phyloP scores from a whole-genome alignment of 352 stramenopile species.

The Globisporangium okanoganense region DNA sequence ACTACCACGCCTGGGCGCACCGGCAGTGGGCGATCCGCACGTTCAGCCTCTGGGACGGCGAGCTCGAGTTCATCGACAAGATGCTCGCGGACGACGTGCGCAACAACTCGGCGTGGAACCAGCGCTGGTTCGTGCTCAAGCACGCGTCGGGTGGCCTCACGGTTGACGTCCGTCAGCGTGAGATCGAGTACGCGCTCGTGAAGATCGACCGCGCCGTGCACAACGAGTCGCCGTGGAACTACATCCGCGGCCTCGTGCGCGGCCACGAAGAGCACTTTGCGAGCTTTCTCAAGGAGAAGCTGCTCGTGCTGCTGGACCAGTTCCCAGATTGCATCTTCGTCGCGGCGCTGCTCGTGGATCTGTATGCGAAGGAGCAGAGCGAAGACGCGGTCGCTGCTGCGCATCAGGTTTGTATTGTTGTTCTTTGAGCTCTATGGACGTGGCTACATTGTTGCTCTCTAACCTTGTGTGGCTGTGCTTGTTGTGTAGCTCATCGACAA shows the following conservation, averaged over 20 bases:
- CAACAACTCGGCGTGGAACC: constrained; percentile 96
- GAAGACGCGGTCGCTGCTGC: constrained; percentile 35
- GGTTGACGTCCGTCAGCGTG: constrained; percentile 35
- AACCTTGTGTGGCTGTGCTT: background rate
- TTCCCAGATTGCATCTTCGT: constrained; percentile 67
- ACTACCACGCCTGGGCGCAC: constrained; percentile 99
- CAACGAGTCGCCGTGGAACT: constrained; percentile 93
- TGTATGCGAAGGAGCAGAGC: constrained; percentile 52
- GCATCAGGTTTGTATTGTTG: constrained; percentile 22
- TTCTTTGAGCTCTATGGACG: background rate
- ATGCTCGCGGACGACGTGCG: constrained; percentile 91
- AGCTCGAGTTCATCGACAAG: constrained; percentile 89
- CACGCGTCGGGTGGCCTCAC: constrained; percentile 36
- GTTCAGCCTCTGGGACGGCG: constrained; percentile 87
- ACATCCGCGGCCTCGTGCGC: constrained; percentile 68
- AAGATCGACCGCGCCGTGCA: constrained; percentile 71
- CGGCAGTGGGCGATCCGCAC: constrained; percentile 93
- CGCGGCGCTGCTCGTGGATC: constrained; percentile 65
- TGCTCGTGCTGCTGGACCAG: constrained; percentile 30
- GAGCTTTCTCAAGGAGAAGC: constrained; percentile 36
- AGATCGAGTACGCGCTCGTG: constrained; percentile 71
- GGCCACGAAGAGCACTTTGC: constrained; percentile 46
- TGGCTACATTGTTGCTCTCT: background rate
- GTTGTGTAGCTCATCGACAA: constrained; percentile 49
- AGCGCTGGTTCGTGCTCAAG: constrained; percentile 83